A percentile compares a stretch with the other conserved stretches of the same genome.
phyloP scores from a whole-genome alignment of 2,329 filamentous ascomycete species.

The Colletotrichum melonis region DNA sequence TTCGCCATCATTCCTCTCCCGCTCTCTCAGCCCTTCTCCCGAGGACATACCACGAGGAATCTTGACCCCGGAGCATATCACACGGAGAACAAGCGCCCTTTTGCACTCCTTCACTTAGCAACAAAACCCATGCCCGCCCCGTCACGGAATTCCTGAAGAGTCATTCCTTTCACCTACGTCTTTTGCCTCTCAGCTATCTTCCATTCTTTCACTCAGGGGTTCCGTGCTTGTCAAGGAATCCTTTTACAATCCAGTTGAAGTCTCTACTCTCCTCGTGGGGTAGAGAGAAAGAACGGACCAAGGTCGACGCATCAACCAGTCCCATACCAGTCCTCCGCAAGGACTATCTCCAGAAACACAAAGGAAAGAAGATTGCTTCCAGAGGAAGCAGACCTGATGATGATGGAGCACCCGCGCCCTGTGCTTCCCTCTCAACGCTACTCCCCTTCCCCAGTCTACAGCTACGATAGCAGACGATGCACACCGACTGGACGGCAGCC shows the following conservation, averaged over 20 bases:
- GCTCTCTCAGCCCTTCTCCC: conserved; percentile 16
- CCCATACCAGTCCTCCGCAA: background rate
- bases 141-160: conserved; percentile 35
- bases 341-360: conserved; percentile 10
- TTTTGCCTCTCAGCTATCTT: conserved; percentile 30
- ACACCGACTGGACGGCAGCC: conserved; percentile 53
- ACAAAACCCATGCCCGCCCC: conserved; percentile 35
- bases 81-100: conserved; percentile 6
- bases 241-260: conserved; percentile 32
- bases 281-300: conserved; percentile 21
- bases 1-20: conserved; percentile 34
- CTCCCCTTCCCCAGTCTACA: conserved; percentile 58
- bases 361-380: background rate
- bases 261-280: conserved; percentile 8
- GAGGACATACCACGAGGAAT: conserved; percentile 20
- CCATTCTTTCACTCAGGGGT: conserved; percentile 35
- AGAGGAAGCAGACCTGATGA: conserved; percentile 3
- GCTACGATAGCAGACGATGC: conserved; percentile 57
- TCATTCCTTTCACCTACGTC: conserved; percentile 34
- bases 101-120: conserved; percentile 17
- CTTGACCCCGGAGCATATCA: conserved; percentile 6
- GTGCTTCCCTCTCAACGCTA: conserved; percentile 64
- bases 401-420: conserved; percentile 51
- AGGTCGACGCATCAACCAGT: conserved; percentile 13
- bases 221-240: conserved; percentile 36